Evolutionary conservation across 2,329 filamentous ascomycete genomes (phyloP).

Genomic region (Colletotrichum limetticola): DNA sequence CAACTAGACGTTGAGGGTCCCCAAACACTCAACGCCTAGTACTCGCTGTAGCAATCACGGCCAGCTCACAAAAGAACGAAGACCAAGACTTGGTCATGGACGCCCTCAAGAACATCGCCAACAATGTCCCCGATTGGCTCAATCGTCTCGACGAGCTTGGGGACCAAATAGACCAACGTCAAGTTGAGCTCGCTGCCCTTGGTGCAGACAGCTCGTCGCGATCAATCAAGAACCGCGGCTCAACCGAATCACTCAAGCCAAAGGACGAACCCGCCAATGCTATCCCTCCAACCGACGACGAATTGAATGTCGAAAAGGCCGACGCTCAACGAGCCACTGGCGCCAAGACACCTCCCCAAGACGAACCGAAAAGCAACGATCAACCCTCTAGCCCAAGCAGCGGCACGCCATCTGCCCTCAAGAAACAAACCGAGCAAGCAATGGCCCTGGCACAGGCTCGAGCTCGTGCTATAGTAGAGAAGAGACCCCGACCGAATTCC

Average conservation of each 20-base stretch:
- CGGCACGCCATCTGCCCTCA: slow-evolving; percentile 47
- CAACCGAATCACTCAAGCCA: slow-evolving; percentile 64
- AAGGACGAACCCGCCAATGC: slow-evolving; percentile 52
- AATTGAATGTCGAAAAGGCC: not conserved
- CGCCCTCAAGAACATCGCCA: slow-evolving; percentile 63
- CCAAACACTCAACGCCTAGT: slow-evolving; percentile 41
- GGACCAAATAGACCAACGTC: slow-evolving; percentile 69
- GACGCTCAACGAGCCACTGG: not conserved
- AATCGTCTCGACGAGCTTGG: slow-evolving; percentile 69
- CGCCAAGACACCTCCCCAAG: slow-evolving; percentile 12
- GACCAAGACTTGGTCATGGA: slow-evolving; percentile 61
- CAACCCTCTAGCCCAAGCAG: slow-evolving; percentile 45
- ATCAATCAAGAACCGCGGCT: slow-evolving; percentile 62
- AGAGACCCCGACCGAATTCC: slow-evolving; percentile 62
- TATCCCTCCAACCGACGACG: slow-evolving; percentile 7
- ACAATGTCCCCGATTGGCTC: slow-evolving; percentile 70
- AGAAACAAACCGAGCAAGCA: slow-evolving; percentile 56
- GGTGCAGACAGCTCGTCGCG: slow-evolving; percentile 46
- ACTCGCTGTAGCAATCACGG: slow-evolving; percentile 41
- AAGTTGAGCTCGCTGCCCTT: slow-evolving; percentile 67
- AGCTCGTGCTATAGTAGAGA: slow-evolving; percentile 60
- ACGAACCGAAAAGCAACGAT: slow-evolving; percentile 1
- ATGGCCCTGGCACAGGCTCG: slow-evolving; percentile 57
- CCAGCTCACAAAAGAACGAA: slow-evolving; percentile 39
- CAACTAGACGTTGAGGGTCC: slow-evolving; percentile 42